Base-by-base conservation (phyloP, 768 basidiomycete genomes). In the Exidia glandulosa region DNA sequence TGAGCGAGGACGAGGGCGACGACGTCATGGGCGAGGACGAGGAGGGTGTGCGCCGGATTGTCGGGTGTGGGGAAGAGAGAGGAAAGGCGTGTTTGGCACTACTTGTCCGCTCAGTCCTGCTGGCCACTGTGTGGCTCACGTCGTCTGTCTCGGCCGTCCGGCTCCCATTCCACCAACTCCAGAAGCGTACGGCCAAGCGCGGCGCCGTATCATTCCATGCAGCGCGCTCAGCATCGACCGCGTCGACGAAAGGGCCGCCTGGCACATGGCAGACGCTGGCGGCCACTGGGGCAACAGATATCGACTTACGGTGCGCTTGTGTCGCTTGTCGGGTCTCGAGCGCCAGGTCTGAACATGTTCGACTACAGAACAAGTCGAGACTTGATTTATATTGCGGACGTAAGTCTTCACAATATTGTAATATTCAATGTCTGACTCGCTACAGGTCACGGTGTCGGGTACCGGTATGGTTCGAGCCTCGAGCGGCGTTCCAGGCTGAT, bases 341-440 rank as follows among this genome's bases (percentile, higher is more conserved):
- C 12, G 33, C 14, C 3, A n/a, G 16, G 9, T 23, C 7, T 13
- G 16, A 41, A 67, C 67, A 71, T 60, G 56, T 57, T 57, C 57
- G 59, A 6, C 50, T 60, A 29, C 61, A 91, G 88, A 66, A 82
- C 86, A 63, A 79, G 84, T 30, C 80, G 84, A 62, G 90, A 92
- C 72, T 68, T 92, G 70, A 77, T 92, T 61, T 93, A 93, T 65
- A 79, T 90, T 60, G 80, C 84, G 59, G 84, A 91, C 67, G 88
- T 88, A 65, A 71, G 86, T 74, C 7, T 7, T 23, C 16, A n/a
- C 60, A 66, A 59, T 5, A 52, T 48, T 48, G n/a, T 16, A 14
- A 16, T 32, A 37, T 34, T 32, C 32, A 58, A 12, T 62, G 30
- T 19, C 25, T 30, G 13, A 19, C 41, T 59, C 60, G 31, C 63